Evolutionary conservation across 2,329 filamentous ascomycete species (phyloP), one percentile per base, ranked within the genome.

Genomic region (Byssochlamys sp.): DNA sequence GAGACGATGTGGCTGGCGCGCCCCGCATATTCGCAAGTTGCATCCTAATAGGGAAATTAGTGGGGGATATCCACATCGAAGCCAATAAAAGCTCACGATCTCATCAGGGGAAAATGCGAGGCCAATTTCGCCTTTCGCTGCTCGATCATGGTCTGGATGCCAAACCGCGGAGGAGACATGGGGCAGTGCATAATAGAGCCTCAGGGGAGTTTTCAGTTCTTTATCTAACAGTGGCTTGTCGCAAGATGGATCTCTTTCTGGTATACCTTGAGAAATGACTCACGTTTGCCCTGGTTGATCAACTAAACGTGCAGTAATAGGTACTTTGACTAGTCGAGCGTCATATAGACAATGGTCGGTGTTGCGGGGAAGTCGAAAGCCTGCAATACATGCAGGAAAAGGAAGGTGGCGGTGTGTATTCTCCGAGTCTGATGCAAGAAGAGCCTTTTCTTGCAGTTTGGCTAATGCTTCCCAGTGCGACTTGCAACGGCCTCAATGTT

Each of bases 21-120:
- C 14, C 35, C 35, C 35, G 35, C 35, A 45, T 19, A n/a, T 54
- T 58, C 57, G 57, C 57, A 53, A 31, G 52, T 55, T 58, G 57
- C 50, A 25, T 55, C 57, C 53, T 19, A 45, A 55, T 58, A 29
- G n/a, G 57, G 57, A 7, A 45, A 45, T 24, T 45, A n/a, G 5
- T 45, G 35, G 35, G 2, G 6, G 0, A 19, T 45, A 5, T 4
- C 3, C 0, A 0, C 1, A 19, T 45, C 39, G 19, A 19, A 19
- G n/a, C 39, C 39, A 45, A 45, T 45, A 6, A 45, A 4, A 45
- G 14, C 6, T 10, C 5, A 9, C 6, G n/a, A 24, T 45, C 35
- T 19, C 12, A 19, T 1, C 3, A 45, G 39, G 5, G 7, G 5
- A 19, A 45, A 45, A 45, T 45, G 24, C 39, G 39, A 45, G 14